Base-by-base conservation (phyloP, 306 rosid genomes). In the Mucuna pruriens region DNA sequence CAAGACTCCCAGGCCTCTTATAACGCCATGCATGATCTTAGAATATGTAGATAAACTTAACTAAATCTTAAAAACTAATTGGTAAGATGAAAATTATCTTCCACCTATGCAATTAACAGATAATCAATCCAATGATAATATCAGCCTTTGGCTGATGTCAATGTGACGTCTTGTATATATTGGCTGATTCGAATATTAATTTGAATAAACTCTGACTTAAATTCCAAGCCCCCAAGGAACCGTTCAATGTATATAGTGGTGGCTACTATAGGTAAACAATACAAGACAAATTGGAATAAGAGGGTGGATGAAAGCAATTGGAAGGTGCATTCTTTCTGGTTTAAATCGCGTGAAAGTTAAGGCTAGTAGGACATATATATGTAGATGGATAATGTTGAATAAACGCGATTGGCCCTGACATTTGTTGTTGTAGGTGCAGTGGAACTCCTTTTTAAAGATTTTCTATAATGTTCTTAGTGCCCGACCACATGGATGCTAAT, bases 401-500 rank as follows among this genome's bases (percentile, higher is more conserved):
- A 55, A 65, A 73, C 54, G 2, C 20, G 29, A 42, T 9, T 78
- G 76, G 86, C 22, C 46, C 51, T 78, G 77, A 68, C 83, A 83
- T 69, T 86, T 79, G 77, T 79, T 60, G 80, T 80, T 75, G 68
- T 76, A 22, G 83, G 46, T 80, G 71, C 40, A 79, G 49, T 79
- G 84, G 69, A 63, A 36, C 69, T 62, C 62, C 7, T 63, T 65
- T 39, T 68, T 17, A 57, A 60, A 68, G 78, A 80, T 80, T 84
- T 80, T 22, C 52, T 36, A 22, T 69, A 62, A 70, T 85, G 60
- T 71, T 69, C 49, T 71, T 54, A 64, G 73, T 78, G 74, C 83
- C 66, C 82, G 77, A 70, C 78, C 85, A 86, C 82, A 71, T 80
- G 83, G 80, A 63, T 63, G 51, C 57, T 49, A 57, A 55, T 74